Evolutionary conservation across 371 early-diverging fungal genomes (phyloP), one percentile per base, ranked within the genome.

Genomic region (Actinomortierella ambigua): DNA sequence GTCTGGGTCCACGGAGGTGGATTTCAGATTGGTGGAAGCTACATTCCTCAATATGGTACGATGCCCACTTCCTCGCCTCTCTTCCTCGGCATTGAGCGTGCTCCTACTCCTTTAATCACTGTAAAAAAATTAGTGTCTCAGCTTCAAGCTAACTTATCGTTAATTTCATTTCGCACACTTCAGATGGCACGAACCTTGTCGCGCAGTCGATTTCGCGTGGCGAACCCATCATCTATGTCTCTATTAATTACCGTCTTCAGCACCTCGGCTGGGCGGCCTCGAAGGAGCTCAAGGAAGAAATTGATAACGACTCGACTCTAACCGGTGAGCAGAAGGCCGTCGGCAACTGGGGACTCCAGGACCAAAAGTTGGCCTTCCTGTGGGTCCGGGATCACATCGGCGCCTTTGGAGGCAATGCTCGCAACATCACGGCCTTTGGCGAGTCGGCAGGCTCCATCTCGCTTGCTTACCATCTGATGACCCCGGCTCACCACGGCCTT

Each of bases 401-500:
- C 29, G 59, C 60, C 18, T 84, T 85, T 59, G 84, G 83, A 11
- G 84, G 83, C n/a, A 81, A 84, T 50, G 55, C 79, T 2, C 44
- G 40, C 20, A 50, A 65, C 39, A 61, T 82, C 3, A 84, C 83
- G 0, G 65, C 69, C 29, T 75, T 61, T 41, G 86, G 84, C 17
- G 65, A 85, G 57, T 76, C 76, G 15, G 82, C 82, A 47, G 86
- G 85, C 23, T 70, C 81, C 18, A 55, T 55, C 14, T 73, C 76
- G 26, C 23, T 82, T 8, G 57, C 43, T 14, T 60, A 61, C 28
- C 69, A 69, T 24, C 13, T 69, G 4, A 27, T 59, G 47, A 46
- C 59, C 9, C 65, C 61, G 1, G 41, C 49, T 0, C 63, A 64
- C n/a, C 60, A 69, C 20, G 65, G 66, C 22, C 62, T 75, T 18